These are phyloP conservation scores for Ceraceosorus guamensis DNA, from an alignment of 1,284 basidiomycete genomes.

Conservation along the genomic window DNA sequence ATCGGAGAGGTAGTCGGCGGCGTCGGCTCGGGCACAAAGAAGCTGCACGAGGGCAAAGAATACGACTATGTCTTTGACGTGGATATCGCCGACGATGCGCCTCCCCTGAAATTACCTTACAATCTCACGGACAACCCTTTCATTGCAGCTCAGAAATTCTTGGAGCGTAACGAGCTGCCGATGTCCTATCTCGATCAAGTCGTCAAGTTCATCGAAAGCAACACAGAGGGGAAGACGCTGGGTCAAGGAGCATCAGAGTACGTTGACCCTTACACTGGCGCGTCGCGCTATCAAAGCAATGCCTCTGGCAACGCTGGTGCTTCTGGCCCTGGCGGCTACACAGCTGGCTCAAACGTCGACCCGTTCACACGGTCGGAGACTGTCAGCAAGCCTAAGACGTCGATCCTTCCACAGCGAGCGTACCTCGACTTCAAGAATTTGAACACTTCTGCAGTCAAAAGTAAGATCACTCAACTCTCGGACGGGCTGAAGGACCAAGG, in stretches of 20 bases:
- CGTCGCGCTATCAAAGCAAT: constrained; percentile 58
- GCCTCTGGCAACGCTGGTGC: neutral
- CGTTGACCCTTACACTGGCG: constrained; percentile 86
- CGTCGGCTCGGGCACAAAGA: constrained; percentile 75
- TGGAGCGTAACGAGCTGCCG: constrained; percentile 76
- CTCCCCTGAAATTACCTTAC: constrained; percentile 88
- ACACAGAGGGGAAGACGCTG: constrained; percentile 64
- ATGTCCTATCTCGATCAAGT: constrained; percentile 79
- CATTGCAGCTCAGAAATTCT: constrained; percentile 78
- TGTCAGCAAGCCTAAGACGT: constrained; percentile 22
- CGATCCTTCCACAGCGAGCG: constrained; percentile 30
- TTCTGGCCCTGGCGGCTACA: constrained; percentile 29
- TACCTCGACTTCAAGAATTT: constrained; percentile 72
- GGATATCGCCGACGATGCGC: constrained; percentile 84
- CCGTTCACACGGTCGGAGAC: constrained; percentile 35
- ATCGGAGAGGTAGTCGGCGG: constrained; percentile 93
- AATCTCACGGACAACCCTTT: constrained; percentile 80
- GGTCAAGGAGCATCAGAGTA: constrained; percentile 60
- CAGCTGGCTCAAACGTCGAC: constrained; percentile 50
- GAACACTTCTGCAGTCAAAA: constrained; percentile 76
- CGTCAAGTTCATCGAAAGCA: constrained; percentile 87
- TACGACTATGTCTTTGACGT: constrained; percentile 99
- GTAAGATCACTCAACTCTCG: constrained; percentile 75
- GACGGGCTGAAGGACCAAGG: constrained; percentile 56
- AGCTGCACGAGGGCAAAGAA: constrained; percentile 77